Conservation (phyloP, 2,329 filamentous ascomycete species). For the Penicillium fuscoglaucum region DNA sequence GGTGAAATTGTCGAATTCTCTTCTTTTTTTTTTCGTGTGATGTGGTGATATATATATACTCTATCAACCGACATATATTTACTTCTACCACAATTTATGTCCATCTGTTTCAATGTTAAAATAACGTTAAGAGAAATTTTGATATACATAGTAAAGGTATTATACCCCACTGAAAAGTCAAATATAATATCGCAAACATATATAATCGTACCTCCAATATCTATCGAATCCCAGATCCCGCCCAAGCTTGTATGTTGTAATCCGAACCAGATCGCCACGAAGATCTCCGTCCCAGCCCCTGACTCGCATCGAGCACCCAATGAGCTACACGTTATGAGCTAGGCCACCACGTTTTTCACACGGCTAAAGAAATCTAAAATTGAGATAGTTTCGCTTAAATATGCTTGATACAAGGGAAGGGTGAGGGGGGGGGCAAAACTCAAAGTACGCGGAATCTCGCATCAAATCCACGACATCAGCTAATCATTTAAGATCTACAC, state of each 20-base stretch:
- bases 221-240: neutral
- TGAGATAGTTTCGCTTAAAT: neutral
- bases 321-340: neutral
- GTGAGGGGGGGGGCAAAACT: neutral
- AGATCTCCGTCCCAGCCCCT: constrained; percentile 22
- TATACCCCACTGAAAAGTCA: neutral
- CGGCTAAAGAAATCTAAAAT: neutral
- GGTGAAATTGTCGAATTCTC: neutral
- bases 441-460: neutral
- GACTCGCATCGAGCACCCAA: constrained; percentile 6
- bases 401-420: neutral
- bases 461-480: neutral
- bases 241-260: neutral
- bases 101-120: neutral
- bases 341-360: neutral
- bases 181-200: neutral
- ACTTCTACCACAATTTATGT: neutral
- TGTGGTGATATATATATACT: neutral
- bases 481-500: neutral
- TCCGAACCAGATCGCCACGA: constrained; percentile 11
- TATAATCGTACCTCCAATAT: neutral
- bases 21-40: too few species aligned
- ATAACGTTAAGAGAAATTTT: neutral
- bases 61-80: neutral
- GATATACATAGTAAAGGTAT: too few species aligned